Conservation (phyloP, 768 basidiomycete genomes). For the Tylopilus sp. region DNA sequence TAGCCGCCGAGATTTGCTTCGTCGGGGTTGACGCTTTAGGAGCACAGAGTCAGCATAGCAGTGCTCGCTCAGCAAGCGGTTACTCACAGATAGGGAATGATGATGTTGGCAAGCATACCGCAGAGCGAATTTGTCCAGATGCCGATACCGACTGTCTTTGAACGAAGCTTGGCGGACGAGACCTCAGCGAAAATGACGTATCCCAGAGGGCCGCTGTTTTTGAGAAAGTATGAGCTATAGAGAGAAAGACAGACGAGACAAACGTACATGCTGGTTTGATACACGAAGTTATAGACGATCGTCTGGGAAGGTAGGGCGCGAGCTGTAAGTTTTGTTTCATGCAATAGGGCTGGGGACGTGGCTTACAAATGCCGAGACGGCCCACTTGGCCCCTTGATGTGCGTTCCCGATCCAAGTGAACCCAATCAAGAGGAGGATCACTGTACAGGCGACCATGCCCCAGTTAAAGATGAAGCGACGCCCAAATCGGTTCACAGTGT, state of each 20-base stretch:
- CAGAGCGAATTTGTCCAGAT: constrained; percentile 26
- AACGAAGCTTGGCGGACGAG: constrained; percentile 29
- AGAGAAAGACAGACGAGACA: not conserved
- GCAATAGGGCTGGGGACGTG: not conserved
- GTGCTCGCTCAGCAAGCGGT: not conserved
- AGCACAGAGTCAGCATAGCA: not conserved
- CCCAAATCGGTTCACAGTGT: constrained; percentile 21
- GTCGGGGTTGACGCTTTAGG: constrained; percentile 24
- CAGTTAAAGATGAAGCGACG: constrained; percentile 28
- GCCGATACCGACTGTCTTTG: constrained; percentile 28
- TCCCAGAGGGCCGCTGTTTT: constrained; percentile 23
- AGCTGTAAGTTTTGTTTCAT: not conserved
- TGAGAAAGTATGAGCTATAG: not conserved
- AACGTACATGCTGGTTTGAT: constrained; percentile 26
- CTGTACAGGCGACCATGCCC: constrained; percentile 23
- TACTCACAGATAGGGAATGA: constrained; percentile 28
- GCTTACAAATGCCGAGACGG: constrained; percentile 23
- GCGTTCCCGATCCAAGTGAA: constrained; percentile 24
- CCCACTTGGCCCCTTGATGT: constrained; percentile 18
- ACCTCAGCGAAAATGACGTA: constrained; percentile 29
- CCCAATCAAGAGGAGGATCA: constrained; percentile 24
- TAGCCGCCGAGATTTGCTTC: constrained; percentile 27
- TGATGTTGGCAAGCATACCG: constrained; percentile 23
- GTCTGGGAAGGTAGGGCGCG: constrained; percentile 9
- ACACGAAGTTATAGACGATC: constrained; percentile 31